phyloP scores from a whole-genome alignment of 2,329 filamentous ascomycete genomes.

The Colletotrichum kahawae region DNA sequence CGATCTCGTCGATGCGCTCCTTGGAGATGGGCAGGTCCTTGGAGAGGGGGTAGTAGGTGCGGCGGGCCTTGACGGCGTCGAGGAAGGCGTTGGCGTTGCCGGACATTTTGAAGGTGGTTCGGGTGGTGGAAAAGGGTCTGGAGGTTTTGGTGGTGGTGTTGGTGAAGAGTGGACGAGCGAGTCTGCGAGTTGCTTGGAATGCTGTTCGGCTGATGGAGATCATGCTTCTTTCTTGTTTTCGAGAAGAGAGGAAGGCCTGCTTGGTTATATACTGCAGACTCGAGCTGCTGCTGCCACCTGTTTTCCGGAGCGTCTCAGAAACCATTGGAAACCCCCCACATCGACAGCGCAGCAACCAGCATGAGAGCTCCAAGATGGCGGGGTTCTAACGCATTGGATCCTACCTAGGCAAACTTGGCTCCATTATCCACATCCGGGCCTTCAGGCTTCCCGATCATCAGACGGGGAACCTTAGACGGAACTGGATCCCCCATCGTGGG shows the following conservation, averaged over 20 bases:
- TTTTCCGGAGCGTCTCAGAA: conserved; percentile 8
- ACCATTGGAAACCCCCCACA: conserved; percentile 2
- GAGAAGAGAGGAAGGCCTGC: background rate
- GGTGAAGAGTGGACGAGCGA: background rate
- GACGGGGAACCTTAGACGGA: conserved; percentile 36
- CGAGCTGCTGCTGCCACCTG: background rate
- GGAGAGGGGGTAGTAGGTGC: conserved; percentile 71
- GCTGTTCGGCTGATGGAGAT: conserved; percentile 8
- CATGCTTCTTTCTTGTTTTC: background rate
- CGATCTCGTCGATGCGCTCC: conserved; percentile 67
- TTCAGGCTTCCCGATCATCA: conserved; percentile 6
- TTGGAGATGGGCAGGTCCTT: conserved; percentile 65
- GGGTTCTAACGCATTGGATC: background rate
- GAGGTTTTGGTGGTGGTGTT: background rate
- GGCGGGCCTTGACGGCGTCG: conserved; percentile 69
- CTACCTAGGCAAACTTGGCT: background rate
- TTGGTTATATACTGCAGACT: conserved; percentile 5
- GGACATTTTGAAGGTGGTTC: conserved; percentile 17
- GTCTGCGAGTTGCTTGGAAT: conserved; percentile 1
- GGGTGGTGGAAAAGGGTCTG: conserved; percentile 3
- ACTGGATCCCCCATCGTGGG: background rate
- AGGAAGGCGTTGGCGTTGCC: conserved; percentile 58
- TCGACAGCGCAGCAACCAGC: conserved; percentile 8
- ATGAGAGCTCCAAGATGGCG: background rate
- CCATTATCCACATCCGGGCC: background rate